These are phyloP conservation scores for Verbena officinalis DNA, from an alignment of 257 asterid genomes.

Conservation along the genomic window DNA sequence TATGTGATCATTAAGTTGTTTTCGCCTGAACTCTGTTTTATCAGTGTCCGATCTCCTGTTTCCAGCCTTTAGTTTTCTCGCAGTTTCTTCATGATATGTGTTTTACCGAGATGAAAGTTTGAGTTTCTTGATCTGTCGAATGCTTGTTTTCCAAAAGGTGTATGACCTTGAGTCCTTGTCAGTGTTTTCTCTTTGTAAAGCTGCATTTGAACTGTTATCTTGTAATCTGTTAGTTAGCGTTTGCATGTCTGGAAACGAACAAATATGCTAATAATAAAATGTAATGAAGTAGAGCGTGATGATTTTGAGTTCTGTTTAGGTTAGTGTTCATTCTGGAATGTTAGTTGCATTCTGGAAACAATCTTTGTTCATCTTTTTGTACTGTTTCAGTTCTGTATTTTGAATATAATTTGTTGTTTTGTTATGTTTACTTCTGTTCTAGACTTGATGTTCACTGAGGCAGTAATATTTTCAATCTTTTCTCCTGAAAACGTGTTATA, in stretches of 20 bases:
- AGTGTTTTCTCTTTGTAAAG: background rate
- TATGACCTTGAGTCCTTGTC: no score
- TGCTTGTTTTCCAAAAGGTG: no score
- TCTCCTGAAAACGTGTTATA: background rate
- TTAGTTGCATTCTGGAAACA: background rate
- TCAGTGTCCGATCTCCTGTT: slow-evolving; percentile 7
- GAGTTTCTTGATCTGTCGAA: background rate
- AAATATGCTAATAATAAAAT: background rate
- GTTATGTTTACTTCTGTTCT: background rate
- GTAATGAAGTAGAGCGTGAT: background rate
- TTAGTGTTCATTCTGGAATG: background rate
- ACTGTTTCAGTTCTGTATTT: background rate
- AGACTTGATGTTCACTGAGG: background rate
- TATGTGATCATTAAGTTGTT: slow-evolving; percentile 21
- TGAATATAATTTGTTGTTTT: background rate
- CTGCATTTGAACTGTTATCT: background rate
- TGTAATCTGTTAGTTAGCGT: background rate
- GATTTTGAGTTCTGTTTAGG: background rate
- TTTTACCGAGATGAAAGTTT: background rate
- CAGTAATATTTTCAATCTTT: background rate
- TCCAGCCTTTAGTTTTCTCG: slow-evolving; percentile 8
- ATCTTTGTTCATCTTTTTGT: slow-evolving; percentile 1
- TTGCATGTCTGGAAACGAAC: background rate
- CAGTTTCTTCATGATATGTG: background rate
- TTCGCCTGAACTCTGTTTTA: slow-evolving; percentile 13